phyloP scores from a whole-genome alignment of 257 asterid species.

The Asclepias syriaca region DNA sequence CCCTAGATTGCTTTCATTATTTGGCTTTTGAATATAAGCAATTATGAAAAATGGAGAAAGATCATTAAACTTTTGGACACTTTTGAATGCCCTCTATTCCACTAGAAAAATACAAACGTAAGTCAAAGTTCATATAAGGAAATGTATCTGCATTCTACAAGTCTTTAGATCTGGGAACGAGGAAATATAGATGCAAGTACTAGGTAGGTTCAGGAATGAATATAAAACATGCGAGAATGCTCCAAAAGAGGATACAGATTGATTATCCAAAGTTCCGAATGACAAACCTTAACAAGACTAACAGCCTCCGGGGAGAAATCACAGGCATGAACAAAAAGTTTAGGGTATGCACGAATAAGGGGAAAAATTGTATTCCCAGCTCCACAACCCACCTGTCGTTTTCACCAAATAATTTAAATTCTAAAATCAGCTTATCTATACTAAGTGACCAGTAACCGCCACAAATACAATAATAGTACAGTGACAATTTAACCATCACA shows the following conservation, averaged over 20 bases:
- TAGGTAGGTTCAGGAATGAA: not conserved
- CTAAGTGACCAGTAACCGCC: not conserved
- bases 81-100: no score
- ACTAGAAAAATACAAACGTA: not conserved
- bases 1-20: not conserved
- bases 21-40: not conserved
- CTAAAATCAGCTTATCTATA: not conserved
- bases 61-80: no score
- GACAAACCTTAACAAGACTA: constrained; percentile 59
- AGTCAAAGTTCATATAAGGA: not conserved
- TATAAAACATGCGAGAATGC: not conserved
- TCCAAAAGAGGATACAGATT: not conserved
- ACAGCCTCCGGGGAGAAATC: constrained; percentile 72
- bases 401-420: not conserved
- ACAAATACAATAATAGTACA: not conserved
- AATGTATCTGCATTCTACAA: not conserved
- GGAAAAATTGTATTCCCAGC: constrained; percentile 77
- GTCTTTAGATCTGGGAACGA: not conserved
- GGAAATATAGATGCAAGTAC: not conserved
- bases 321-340: constrained; percentile 64
- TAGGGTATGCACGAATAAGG: constrained; percentile 57
- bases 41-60: not conserved
- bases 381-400: constrained; percentile 73
- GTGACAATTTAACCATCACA: not conserved
- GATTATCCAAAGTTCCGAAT: not conserved